Percentiles rank a stretch among this genome's conserved stretches.
phyloP scores from a whole-genome alignment of 768 basidiomycete species.

The Kwoniella pini region DNA sequence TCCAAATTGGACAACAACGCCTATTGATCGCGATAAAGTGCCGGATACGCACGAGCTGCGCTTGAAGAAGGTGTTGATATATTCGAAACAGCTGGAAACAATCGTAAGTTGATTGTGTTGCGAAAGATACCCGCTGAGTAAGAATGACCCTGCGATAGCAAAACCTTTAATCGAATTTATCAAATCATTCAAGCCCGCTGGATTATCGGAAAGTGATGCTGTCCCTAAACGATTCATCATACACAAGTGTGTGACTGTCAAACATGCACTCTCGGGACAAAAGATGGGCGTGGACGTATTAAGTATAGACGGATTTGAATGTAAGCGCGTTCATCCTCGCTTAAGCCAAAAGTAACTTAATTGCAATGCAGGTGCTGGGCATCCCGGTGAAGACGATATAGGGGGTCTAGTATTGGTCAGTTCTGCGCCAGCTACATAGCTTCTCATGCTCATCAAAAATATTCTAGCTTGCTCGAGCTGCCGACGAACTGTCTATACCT shows the following conservation, averaged over 20 bases:
- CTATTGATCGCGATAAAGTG: conserved; percentile 13
- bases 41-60: conserved; percentile 59
- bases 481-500: conserved; percentile 76
- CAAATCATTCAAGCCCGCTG: conserved; percentile 69
- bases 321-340: conserved; percentile 55
- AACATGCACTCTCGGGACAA: conserved; percentile 60
- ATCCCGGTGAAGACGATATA: conserved; percentile 93
- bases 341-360: background rate
- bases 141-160: conserved; percentile 59
- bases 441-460: background rate
- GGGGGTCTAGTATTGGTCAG: conserved; percentile 77
- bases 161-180: conserved; percentile 76
- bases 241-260: conserved; percentile 64
- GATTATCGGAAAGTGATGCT: background rate
- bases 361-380: conserved; percentile 69
- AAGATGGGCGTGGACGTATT: conserved; percentile 77
- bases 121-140: no score
- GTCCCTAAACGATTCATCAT: conserved; percentile 60
- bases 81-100: conserved; percentile 91
- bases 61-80: conserved; percentile 84
- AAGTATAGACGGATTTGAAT: conserved; percentile 90
- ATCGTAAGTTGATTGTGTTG: conserved; percentile 61
- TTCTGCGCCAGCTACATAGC: conserved; percentile 16
- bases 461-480: conserved; percentile 76
- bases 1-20: background rate